phyloP scores from a whole-genome alignment of 2,329 filamentous ascomycete genomes.

The Xylariaceae sp. region DNA sequence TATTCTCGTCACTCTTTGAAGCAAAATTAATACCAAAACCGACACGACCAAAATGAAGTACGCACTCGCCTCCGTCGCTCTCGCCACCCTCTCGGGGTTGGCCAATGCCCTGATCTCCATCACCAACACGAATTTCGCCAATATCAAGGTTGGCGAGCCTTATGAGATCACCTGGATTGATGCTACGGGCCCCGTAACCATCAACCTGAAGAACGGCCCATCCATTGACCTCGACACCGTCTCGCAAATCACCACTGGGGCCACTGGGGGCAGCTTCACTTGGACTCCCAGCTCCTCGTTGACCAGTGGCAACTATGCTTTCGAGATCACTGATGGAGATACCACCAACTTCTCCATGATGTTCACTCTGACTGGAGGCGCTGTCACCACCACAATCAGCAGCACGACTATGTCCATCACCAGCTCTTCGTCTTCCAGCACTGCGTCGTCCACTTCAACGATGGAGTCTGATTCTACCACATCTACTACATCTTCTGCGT shows the following conservation, averaged over 20 bases:
- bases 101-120: constrained; percentile 27
- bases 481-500: neutral
- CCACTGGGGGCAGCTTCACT: constrained; percentile 31
- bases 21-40: constrained; percentile 10
- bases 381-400: constrained; percentile 10
- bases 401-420: constrained; percentile 16
- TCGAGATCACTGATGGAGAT: constrained; percentile 38
- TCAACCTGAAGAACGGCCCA: constrained; percentile 37
- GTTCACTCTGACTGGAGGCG: constrained; percentile 31
- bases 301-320: constrained; percentile 38
- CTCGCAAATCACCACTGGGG: constrained; percentile 30
- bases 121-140: constrained; percentile 31
- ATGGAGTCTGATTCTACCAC: constrained; percentile 2
- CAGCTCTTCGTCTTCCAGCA: neutral
- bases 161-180: constrained; percentile 42
- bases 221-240: constrained; percentile 31
- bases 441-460: constrained; percentile 12
- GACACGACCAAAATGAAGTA: constrained; percentile 30
- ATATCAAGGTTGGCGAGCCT: constrained; percentile 32
- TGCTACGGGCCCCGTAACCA: constrained; percentile 36
- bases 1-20: constrained; percentile 11
- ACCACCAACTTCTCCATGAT: constrained; percentile 40
- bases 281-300: constrained; percentile 35
- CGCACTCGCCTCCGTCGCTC: constrained; percentile 20
- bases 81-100: constrained; percentile 28